phyloP scores from a whole-genome alignment of 805 yeast species.

The Groenewaldozyma tartarivorans region DNA sequence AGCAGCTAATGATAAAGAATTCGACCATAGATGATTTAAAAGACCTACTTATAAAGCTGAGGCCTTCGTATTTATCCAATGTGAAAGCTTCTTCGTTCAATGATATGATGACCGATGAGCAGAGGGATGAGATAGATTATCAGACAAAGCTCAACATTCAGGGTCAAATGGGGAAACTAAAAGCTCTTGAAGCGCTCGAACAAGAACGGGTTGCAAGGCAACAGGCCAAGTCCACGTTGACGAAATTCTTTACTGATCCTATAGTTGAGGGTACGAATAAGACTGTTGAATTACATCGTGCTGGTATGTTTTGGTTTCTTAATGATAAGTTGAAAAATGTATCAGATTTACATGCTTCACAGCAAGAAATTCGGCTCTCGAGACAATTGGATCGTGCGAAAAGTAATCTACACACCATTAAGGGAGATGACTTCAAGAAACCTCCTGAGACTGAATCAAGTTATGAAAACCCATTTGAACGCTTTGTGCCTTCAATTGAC shows the following conservation, averaged over 20 bases:
- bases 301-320: constrained; percentile 29
- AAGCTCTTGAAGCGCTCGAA: constrained; percentile 23
- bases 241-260: constrained; percentile 16
- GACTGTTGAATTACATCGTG: constrained; percentile 26
- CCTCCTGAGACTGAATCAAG: not conserved
- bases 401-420: constrained; percentile 12
- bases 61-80: constrained; percentile 26
- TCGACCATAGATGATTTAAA: constrained; percentile 14
- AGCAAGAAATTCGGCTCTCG: constrained; percentile 27
- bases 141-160: constrained; percentile 29
- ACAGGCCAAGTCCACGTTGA: constrained; percentile 10
- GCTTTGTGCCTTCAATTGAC: not conserved
- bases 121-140: constrained; percentile 31
- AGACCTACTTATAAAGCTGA: constrained; percentile 16
- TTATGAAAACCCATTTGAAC: not conserved
- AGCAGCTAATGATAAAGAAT: constrained; percentile 7
- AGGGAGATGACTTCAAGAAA: constrained; percentile 1
- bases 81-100: constrained; percentile 10
- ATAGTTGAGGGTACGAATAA: constrained; percentile 17
- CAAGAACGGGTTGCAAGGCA: constrained; percentile 14
- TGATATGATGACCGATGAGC: constrained; percentile 25
- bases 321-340: constrained; percentile 24
- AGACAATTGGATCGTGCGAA: constrained; percentile 22
- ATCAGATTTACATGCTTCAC: constrained; percentile 25
- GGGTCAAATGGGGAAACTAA: constrained; percentile 22